Conservation (phyloP, 139 green algal species). For the Tetraselmis striata region DNA sequence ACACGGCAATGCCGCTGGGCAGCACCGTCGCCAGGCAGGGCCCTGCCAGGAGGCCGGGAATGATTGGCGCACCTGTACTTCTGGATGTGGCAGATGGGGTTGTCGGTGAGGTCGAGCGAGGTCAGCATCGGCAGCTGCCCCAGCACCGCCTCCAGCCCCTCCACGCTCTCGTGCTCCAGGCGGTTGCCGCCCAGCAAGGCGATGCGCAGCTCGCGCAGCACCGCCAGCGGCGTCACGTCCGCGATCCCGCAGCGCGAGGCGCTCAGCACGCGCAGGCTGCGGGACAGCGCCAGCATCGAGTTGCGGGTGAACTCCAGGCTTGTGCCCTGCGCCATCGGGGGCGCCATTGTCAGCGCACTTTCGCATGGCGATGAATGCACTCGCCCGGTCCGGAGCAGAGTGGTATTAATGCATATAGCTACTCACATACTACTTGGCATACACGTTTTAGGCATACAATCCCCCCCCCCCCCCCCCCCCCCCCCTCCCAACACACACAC, state of each 20-base stretch:
- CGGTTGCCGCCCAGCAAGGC: background rate
- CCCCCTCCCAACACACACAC: no score
- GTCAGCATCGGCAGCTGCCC: background rate
- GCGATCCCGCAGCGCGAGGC: background rate
- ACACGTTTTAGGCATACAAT: no score
- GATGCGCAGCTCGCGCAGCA: background rate
- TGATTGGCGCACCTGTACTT: background rate
- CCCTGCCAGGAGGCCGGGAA: no score
- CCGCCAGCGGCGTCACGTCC: background rate
- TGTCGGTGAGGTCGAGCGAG: background rate
- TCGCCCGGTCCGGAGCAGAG: no score
- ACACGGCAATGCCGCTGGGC: no score
- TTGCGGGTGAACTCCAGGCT: background rate
- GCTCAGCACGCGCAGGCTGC: background rate
- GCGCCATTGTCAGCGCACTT: no score
- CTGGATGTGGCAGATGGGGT: background rate
- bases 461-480: no score
- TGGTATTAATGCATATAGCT: no score
- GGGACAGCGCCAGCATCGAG: background rate
- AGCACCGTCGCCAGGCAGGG: no score
- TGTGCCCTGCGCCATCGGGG: no score
- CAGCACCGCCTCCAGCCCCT: background rate
- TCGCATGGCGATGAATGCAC: no score
- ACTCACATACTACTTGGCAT: no score
- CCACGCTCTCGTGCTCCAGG: background rate